These are phyloP conservation scores for Hondaea fermentalgiana DNA, from an alignment of 108 stramenopile species.

Conservation along the genomic window DNA sequence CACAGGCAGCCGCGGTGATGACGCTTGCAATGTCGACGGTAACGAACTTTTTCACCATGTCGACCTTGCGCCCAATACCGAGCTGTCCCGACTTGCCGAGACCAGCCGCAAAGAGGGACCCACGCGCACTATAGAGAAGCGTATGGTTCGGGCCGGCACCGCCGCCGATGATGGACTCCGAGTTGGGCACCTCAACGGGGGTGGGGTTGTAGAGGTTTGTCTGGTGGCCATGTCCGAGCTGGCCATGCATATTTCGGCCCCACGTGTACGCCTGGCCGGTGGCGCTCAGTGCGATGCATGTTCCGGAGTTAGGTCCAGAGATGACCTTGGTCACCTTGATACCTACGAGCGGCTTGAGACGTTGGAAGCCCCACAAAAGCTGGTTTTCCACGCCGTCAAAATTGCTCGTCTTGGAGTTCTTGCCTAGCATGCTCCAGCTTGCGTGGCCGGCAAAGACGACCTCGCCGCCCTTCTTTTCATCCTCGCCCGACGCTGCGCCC, in stretches of 20 bases:
- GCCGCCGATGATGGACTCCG: neutral
- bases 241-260: constrained; percentile 42
- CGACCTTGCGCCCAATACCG: neutral
- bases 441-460: neutral
- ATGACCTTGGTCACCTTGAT: neutral
- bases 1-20: neutral
- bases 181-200: neutral
- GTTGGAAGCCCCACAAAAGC: neutral
- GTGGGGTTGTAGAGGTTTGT: constrained; percentile 25
- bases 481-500: no score
- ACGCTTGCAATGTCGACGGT: neutral
- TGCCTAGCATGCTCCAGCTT: constrained; percentile 10
- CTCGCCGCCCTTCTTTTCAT: neutral
- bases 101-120: neutral
- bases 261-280: constrained; percentile 44
- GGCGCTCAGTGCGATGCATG: constrained; percentile 27
- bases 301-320: neutral
- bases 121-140: neutral
- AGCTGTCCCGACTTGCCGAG: neutral
- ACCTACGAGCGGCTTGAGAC: neutral
- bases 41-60: constrained; percentile 4
- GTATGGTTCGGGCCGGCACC: neutral
- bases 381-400: constrained; percentile 16
- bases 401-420: neutral
- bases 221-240: constrained; percentile 49